Evolutionary conservation across 352 stramenopile genomes (phyloP).

Genomic region (Phytophthora megakarya): DNA sequence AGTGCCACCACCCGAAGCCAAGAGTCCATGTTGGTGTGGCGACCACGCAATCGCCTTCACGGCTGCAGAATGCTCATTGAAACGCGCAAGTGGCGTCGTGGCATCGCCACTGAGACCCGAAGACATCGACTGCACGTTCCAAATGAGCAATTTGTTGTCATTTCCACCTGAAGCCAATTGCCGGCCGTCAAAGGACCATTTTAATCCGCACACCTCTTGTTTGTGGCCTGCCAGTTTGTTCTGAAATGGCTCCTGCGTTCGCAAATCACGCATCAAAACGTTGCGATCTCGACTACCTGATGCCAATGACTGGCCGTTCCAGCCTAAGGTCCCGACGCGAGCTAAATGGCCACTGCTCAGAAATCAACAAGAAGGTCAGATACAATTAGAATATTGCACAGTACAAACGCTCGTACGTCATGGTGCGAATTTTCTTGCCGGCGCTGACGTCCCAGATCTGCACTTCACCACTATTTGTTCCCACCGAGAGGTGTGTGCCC

Average conservation of each 20-base stretch:
- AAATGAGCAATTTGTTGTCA: conserved; percentile 99
- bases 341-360: conserved; percentile 84
- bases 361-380: conserved; percentile 18
- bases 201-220: conserved; percentile 95
- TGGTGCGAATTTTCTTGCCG: conserved; percentile 89
- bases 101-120: conserved; percentile 34
- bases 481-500: conserved; percentile 93
- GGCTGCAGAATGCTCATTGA: conserved; percentile 95
- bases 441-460: conserved; percentile 95
- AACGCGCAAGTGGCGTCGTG: conserved; percentile 84
- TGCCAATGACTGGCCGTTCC: conserved; percentile 88
- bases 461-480: conserved; percentile 93
- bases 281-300: conserved; percentile 94
- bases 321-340: conserved; percentile 93
- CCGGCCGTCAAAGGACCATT: conserved; percentile 95
- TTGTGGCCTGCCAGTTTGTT: conserved; percentile 72
- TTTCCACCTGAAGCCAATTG: conserved; percentile 95
- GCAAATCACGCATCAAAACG: conserved; percentile 94
- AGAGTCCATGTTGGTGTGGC: conserved; percentile 95
- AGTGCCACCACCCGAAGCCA: conserved; percentile 95
- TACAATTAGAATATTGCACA: no score
- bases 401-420: conserved; percentile 57
- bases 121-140: conserved; percentile 79
- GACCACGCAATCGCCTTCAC: conserved; percentile 99
- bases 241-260: conserved; percentile 61